A percentile compares a stretch with the other conserved stretches of the same genome.
Evolutionary conservation across 139 green algal genomes (phyloP).

Genomic region (Bryopsis sp.): DNA sequence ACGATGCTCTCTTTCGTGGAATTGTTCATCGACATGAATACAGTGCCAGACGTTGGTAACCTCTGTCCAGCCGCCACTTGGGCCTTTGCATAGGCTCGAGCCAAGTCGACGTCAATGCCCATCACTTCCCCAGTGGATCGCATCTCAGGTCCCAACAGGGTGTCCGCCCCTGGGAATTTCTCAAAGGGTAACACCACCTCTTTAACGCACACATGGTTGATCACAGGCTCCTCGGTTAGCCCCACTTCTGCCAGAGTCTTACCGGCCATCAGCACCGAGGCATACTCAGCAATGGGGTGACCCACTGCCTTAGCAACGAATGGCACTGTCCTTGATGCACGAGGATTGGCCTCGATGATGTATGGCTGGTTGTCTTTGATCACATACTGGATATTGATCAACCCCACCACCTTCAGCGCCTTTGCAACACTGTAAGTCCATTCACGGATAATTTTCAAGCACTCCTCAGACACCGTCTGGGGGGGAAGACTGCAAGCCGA

Average conservation of each 20-base stretch:
- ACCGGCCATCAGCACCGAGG: conserved; percentile 88
- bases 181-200: conserved; percentile 98
- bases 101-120: conserved; percentile 86
- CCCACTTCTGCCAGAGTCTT: conserved; percentile 72
- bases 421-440: conserved; percentile 83
- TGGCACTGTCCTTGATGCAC: conserved; percentile 91
- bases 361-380: conserved; percentile 78
- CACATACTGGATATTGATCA: conserved; percentile 99
- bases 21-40: conserved; percentile 94
- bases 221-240: conserved; percentile 79
- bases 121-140: conserved; percentile 94
- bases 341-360: conserved; percentile 99
- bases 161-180: conserved; percentile 96
- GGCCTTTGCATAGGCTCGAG: conserved; percentile 92
- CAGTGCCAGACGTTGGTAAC: conserved; percentile 64
- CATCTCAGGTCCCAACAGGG: conserved; percentile 97
- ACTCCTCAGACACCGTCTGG: conserved; percentile 73
- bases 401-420: conserved; percentile 84
- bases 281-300: conserved; percentile 93
- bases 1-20: conserved; percentile 74
- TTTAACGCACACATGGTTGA: conserved; percentile 94
- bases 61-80: conserved; percentile 82
- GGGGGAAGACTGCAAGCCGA: conserved; percentile 91
- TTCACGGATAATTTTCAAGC: conserved; percentile 68
- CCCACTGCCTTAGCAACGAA: conserved; percentile 98